These are phyloP conservation scores for Phytophthora pluvialis DNA, from an alignment of 352 stramenopile genomes.

Conservation along the genomic window DNA sequence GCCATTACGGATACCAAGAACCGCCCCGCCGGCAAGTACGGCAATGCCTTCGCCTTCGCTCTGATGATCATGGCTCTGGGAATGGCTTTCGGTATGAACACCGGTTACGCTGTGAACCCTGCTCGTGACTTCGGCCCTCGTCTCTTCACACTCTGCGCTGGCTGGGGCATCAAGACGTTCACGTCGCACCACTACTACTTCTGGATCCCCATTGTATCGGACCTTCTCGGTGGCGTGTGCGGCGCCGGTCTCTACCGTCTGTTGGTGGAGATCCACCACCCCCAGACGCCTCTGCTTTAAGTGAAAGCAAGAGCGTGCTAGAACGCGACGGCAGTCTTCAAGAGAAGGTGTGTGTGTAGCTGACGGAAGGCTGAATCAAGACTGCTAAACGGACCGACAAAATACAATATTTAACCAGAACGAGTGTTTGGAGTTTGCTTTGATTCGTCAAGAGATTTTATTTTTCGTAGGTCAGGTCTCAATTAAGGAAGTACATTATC, in stretches of 20 bases:
- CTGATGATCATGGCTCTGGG: conserved; percentile 60
- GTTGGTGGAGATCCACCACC: conserved; percentile 50
- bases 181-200: conserved; percentile 54
- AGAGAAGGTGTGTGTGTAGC: not conserved
- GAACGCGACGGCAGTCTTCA: conserved; percentile 1
- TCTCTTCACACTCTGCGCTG: conserved; percentile 46
- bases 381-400: conserved; percentile 7
- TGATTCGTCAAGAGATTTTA: no score
- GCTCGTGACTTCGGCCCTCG: conserved; percentile 48
- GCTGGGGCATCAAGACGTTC: conserved; percentile 53
- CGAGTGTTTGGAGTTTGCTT: not conserved
- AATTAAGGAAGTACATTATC: no score
- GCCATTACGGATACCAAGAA: conserved; percentile 58
- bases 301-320: not conserved
- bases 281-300: conserved; percentile 20
- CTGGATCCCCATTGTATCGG: conserved; percentile 55
- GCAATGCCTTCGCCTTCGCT: conserved; percentile 44
- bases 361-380: not conserved
- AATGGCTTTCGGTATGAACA: conserved; percentile 51
- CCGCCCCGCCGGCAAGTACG: conserved; percentile 36
- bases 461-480: no score
- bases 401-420: conserved; percentile 19
- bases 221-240: conserved; percentile 40
- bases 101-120: conserved; percentile 46
- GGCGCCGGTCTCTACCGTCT: conserved; percentile 41